Evolutionary conservation across 192 early-diverging fungal genomes (phyloP).

Genomic region (Chytriomyces sp.): DNA sequence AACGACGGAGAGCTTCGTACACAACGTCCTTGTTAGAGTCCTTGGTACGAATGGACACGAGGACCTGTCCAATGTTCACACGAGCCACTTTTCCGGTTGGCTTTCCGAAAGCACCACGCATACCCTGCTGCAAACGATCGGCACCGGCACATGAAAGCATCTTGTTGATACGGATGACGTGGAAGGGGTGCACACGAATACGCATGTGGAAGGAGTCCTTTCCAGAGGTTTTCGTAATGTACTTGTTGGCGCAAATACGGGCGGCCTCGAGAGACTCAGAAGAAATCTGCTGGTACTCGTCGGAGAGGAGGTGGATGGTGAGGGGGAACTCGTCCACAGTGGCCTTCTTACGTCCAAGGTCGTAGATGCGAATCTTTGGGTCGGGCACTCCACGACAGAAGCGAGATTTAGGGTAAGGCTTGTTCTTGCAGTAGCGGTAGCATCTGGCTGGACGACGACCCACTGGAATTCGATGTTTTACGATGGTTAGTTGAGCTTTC

Average conservation of each 20-base stretch:
- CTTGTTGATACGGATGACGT: constrained; percentile 99
- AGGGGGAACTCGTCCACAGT: constrained; percentile 97
- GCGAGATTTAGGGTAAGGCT: constrained; percentile 98
- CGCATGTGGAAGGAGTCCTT: constrained; percentile 99
- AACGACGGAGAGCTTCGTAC: constrained; percentile 88
- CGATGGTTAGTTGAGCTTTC: too few species aligned
- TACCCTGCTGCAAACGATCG: constrained; percentile 96
- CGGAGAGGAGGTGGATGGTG: constrained; percentile 92
- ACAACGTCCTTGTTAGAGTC: constrained; percentile 91
- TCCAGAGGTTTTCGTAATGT: constrained; percentile 93
- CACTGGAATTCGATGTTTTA: constrained; percentile 48
- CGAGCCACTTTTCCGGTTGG: constrained; percentile 93
- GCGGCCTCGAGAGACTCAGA: constrained; percentile 98
- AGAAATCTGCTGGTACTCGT: constrained; percentile 98
- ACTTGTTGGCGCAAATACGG: constrained; percentile 98
- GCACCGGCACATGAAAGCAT: constrained; percentile 99
- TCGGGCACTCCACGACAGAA: constrained; percentile 99
- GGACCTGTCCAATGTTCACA: constrained; percentile 97
- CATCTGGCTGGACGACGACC: constrained; percentile 99
- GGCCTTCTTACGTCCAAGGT: constrained; percentile 97
- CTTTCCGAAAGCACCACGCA: constrained; percentile 99
- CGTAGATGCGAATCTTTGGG: constrained; percentile 97
- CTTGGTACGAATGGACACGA: constrained; percentile 95
- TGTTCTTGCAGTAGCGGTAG: constrained; percentile 99
- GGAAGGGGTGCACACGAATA: constrained; percentile 97